Evolutionary conservation across 345 rosid genomes (phyloP), one percentile per base, ranked within the genome.

Genomic region (Gossypium sturtianum): DNA sequence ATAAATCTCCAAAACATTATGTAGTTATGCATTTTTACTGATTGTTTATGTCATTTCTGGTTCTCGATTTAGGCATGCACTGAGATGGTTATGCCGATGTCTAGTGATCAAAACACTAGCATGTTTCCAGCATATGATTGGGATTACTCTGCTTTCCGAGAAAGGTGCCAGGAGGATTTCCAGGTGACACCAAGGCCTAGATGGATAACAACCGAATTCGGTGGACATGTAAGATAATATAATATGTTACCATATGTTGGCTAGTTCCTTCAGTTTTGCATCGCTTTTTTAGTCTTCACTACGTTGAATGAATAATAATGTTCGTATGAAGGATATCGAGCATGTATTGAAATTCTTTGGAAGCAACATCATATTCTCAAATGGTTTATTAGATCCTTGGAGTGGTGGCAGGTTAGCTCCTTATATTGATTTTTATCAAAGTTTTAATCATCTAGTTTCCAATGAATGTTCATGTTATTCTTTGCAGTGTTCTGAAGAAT

Each of bases 21-120:
- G 1, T 52, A n/a, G 9, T 17, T 17, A 29, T 29, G 61, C 73
- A 52, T 5, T 52, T 29, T 10, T 29, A 8, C 23, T 29, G 45
- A 29, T 70, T 29, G 45, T 52, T 70, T 27, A n/a, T 49, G 2
- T n/a, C 47, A 29, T n/a, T 43, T 70, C 60, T 67, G 41, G 56
- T 48, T 67, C 41, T 47, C 15, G 19, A 66, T 76, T 13, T 56
- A 94, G 98, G 97, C 97, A 0, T 94, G 97, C 83, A 86, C 97
- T 17, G 98, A 94, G 85, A 94, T 94, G 97, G 97, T 89, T 73
- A 83, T 93, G 92, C 91, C 96, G 47, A 89, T 92, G 97, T 85
- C 97, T 59, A 85, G 91, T 78, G 86, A 86, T 80, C 74, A 29
- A 61, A 86, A 86, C 65, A 78, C 70, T 34, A 92, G 97, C 86